These are phyloP conservation scores for Gossypium arboreum DNA, from an alignment of 345 rosid species.

Conservation along the genomic window DNA sequence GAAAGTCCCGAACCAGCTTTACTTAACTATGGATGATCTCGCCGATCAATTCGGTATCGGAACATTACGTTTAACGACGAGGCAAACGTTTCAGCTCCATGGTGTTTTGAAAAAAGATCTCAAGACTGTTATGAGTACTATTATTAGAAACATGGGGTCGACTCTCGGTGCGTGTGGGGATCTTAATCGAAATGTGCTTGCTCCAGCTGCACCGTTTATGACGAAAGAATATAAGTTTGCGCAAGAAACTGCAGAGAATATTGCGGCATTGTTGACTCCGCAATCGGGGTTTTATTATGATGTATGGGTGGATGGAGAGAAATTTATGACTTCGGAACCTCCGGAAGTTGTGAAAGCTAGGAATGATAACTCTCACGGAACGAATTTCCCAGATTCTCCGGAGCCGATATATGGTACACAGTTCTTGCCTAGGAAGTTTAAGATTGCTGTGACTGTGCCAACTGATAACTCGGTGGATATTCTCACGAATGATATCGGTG, in stretches of 20 bases:
- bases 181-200: slow-evolving; percentile 93
- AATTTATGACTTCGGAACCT: slow-evolving; percentile 78
- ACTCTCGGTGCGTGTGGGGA: slow-evolving; percentile 99
- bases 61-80: slow-evolving; percentile 90
- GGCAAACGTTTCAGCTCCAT: slow-evolving; percentile 97
- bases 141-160: slow-evolving; percentile 82
- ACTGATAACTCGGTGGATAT: slow-evolving; percentile 90
- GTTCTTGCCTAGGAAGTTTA: slow-evolving; percentile 97
- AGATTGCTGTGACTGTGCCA: slow-evolving; percentile 91
- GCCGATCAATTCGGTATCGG: slow-evolving; percentile 96
- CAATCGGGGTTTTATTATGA: slow-evolving; percentile 97
- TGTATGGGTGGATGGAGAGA: slow-evolving; percentile 99
- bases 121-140: slow-evolving; percentile 86
- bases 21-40: slow-evolving; percentile 89
- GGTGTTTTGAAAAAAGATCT: slow-evolving; percentile 92
- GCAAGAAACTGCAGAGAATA: slow-evolving; percentile 82
- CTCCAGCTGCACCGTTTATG: slow-evolving; percentile 80
- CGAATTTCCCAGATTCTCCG: slow-evolving; percentile 88
- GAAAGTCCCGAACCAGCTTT: slow-evolving; percentile 72
- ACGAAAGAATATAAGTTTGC: slow-evolving; percentile 78
- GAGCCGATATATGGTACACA: slow-evolving; percentile 97
- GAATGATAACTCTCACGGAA: slow-evolving; percentile 90
- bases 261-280: slow-evolving; percentile 90
- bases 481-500: slow-evolving; percentile 89
- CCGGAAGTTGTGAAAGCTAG: slow-evolving; percentile 92